phyloP scores from a whole-genome alignment of 2,329 filamentous ascomycete species.

The Neoarthrinium moseri region DNA sequence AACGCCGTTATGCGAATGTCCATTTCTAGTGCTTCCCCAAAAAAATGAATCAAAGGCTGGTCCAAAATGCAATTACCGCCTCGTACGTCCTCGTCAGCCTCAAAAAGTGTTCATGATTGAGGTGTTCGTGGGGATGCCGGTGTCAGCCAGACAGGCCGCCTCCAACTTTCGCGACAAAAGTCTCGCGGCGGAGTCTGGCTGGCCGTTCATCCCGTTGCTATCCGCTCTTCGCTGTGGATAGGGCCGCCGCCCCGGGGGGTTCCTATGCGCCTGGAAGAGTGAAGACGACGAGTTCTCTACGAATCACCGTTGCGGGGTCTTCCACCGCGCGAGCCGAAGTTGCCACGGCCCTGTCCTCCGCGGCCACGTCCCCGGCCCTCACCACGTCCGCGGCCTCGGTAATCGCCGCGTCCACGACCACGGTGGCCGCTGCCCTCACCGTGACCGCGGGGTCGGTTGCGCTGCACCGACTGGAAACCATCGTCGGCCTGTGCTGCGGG shows the following conservation, averaged over 20 bases:
- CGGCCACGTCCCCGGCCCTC: slow-evolving; percentile 27
- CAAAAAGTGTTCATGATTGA: slow-evolving; percentile 2
- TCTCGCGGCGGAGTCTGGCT: background rate
- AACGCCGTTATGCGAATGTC: slow-evolving; percentile 4
- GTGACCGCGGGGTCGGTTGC: slow-evolving; percentile 28
- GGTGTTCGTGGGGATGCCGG: background rate
- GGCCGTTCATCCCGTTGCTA: background rate
- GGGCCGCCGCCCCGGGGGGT: background rate
- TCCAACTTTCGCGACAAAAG: background rate
- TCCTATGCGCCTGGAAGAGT: slow-evolving; percentile 14
- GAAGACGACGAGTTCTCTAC: slow-evolving; percentile 24
- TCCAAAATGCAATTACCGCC: slow-evolving; percentile 6
- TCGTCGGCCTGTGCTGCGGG: slow-evolving; percentile 24
- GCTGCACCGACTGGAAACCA: slow-evolving; percentile 31
- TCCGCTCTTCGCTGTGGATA: background rate
- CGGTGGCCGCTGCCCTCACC: slow-evolving; percentile 23
- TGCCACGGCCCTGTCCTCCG: slow-evolving; percentile 22
- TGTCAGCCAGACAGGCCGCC: background rate
- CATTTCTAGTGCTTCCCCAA: slow-evolving; percentile 14
- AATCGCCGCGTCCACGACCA: slow-evolving; percentile 24
- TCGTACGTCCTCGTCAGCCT: background rate
- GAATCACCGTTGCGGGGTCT: slow-evolving; percentile 27
- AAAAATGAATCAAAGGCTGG: slow-evolving; percentile 16
- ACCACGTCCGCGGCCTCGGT: slow-evolving; percentile 25
- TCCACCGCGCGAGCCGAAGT: slow-evolving; percentile 19